A percentile compares a stretch with the other conserved stretches of the same genome.
phyloP scores from a whole-genome alignment of 2,329 filamentous ascomycete species.

The Paracoccidioides brasiliensis region DNA sequence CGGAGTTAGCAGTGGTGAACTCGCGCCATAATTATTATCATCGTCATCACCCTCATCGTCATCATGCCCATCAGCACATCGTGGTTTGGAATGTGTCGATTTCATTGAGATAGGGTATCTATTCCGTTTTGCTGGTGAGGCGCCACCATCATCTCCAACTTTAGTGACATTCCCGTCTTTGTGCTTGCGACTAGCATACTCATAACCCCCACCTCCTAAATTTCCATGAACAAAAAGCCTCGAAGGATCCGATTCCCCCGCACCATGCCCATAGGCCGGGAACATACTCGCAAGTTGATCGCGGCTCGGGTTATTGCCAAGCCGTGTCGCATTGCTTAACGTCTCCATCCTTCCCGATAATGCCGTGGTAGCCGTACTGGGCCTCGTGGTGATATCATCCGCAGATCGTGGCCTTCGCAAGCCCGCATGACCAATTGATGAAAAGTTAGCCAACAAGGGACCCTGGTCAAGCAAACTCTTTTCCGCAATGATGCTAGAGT shows the following conservation, averaged over 20 bases:
- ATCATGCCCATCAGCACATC: not conserved
- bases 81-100: slow-evolving; percentile 9
- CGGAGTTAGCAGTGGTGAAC: slow-evolving; percentile 25
- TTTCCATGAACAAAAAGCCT: not conserved
- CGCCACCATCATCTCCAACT: no score
- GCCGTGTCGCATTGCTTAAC: slow-evolving; percentile 19
- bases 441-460: slow-evolving; percentile 8
- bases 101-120: slow-evolving; percentile 13
- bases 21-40: slow-evolving; percentile 6
- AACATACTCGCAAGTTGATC: slow-evolving; percentile 21
- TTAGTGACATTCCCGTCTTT: slow-evolving; percentile 9
- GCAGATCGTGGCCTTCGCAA: slow-evolving; percentile 22
- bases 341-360: slow-evolving; percentile 21
- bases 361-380: slow-evolving; percentile 20
- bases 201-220: not conserved
- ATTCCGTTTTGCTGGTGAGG: slow-evolving; percentile 14
- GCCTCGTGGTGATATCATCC: slow-evolving; percentile 20
- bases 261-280: slow-evolving; percentile 15
- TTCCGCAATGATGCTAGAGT: slow-evolving; percentile 22
- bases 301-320: slow-evolving; percentile 11
- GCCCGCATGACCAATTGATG: slow-evolving; percentile 12
- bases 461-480: slow-evolving; percentile 16
- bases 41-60: no score
- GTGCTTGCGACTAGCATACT: not conserved
- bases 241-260: slow-evolving; percentile 10